Conservation (phyloP, 176 grass and related monocot genomes). For the Aegilops longissima region DNA sequence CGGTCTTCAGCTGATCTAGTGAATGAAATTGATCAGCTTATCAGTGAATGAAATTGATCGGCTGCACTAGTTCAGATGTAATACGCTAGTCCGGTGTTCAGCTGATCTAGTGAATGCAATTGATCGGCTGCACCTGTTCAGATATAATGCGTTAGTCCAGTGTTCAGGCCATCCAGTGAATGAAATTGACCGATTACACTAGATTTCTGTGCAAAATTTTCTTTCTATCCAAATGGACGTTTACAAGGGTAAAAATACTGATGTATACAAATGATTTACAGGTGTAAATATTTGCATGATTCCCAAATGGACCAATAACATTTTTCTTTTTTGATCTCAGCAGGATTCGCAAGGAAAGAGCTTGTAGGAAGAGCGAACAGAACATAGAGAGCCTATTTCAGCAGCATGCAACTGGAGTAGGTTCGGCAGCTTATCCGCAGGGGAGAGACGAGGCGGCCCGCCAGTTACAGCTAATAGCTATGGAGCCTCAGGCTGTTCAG, state of each 20-base stretch:
- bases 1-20: neutral
- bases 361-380: neutral
- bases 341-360: neutral
- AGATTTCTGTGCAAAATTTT: neutral
- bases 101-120: too few species aligned
- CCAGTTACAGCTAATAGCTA: conserved; percentile 6
- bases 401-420: conserved; percentile 18
- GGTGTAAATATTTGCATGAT: neutral
- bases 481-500: conserved; percentile 4
- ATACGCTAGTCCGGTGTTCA: neutral
- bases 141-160: too few species aligned
- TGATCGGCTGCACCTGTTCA: too few species aligned
- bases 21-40: neutral
- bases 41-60: too few species aligned
- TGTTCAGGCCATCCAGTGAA: neutral
- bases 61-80: too few species aligned
- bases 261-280: neutral
- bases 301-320: neutral
- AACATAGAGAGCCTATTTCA: conserved; percentile 5
- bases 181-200: neutral
- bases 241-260: neutral
- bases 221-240: neutral
- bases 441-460: neutral
- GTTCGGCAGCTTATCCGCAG: neutral
- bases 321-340: neutral